Percentiles rank a stretch among this genome's conserved stretches.
Conservation (phyloP, 2,329 filamentous ascomycete genomes). For the Botrytis fragariae region DNA sequence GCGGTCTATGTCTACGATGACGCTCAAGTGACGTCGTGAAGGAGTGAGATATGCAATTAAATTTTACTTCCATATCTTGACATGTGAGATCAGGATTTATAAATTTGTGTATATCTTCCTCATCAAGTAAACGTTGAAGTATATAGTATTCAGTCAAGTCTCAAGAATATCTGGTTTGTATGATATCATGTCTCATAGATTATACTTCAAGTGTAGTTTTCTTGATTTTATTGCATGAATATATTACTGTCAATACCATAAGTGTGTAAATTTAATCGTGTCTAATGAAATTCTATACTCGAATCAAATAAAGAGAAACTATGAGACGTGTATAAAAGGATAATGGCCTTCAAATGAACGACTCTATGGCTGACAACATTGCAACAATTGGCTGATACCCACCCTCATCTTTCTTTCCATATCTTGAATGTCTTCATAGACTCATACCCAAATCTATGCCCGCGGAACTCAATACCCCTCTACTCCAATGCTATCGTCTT, state of each 20-base stretch:
- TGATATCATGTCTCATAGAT: not conserved
- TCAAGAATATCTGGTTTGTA: not conserved
- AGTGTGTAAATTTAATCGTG: not conserved
- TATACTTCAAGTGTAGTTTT: not conserved
- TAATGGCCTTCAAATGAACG: not conserved
- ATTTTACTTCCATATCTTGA: fast-evolving
- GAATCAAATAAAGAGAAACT: not conserved
- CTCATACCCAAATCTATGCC: not conserved
- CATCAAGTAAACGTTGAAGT: fast-evolving
- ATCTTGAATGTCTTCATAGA: not conserved
- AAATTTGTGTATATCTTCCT: fast-evolving
- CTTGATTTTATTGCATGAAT: not conserved
- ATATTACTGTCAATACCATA: not conserved
- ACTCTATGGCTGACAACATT: not conserved
- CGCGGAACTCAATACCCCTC: too few species aligned
- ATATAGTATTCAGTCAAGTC: not conserved
- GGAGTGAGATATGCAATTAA: not conserved
- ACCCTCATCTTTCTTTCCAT: not conserved
- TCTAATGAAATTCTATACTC: fast-evolving
- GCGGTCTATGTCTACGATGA: not conserved
- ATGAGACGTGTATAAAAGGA: not conserved
- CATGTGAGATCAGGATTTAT: not conserved
- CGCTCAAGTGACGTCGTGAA: not conserved
- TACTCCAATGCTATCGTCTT: not conserved
- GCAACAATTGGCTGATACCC: fast-evolving